Evolutionary conservation across 345 rosid genomes (phyloP), one percentile per base, ranked within the genome.

Genomic region (Corchorus olitorius): DNA sequence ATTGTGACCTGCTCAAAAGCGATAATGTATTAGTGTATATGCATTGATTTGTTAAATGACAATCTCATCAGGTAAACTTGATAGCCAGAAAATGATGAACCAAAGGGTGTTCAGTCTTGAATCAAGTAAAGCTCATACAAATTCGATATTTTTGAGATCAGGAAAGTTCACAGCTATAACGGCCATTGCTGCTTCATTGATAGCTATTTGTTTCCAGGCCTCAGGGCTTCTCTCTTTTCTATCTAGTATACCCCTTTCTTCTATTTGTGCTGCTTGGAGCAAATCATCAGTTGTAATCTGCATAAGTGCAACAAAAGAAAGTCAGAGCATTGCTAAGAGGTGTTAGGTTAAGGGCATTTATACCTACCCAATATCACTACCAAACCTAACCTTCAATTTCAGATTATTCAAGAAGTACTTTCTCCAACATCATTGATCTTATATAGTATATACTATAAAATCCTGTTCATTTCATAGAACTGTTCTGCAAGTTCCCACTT

Each of bases 101-200:
- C 27, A 27, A 27, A 27, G 1, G n/a, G n/a, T n/a, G 27, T 27
- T 27, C 27, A 27, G 27, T 27, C 27, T 27, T 27, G 43, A 75
- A 48, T 63, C 70, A 68, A 66, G 55, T 34, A 71, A 77, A 83
- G 79, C 70, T 78, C 97, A 15, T 90, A 94, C 98, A 71, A 89
- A 94, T 84, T 94, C 98, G 19, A 94, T 85, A 74, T 91, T 91
- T 82, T 83, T 89, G 19, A 94, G 84, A 88, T 94, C 98, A 65
- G 98, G 92, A 76, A 94, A 94, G 89, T 94, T 94, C 79, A 91
- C 90, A 52, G 98, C 97, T 16, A 87, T 92, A 77, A 92, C 94
- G 73, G 98, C 98, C 94, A 91, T 92, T 19, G 98, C 97, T 48
- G 97, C 97, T 84, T 94, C 98, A 71, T 94, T 94, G 27, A 94